These are phyloP conservation scores for Primulina tabacum DNA, from an alignment of 257 asterid genomes.

Conservation along the genomic window DNA sequence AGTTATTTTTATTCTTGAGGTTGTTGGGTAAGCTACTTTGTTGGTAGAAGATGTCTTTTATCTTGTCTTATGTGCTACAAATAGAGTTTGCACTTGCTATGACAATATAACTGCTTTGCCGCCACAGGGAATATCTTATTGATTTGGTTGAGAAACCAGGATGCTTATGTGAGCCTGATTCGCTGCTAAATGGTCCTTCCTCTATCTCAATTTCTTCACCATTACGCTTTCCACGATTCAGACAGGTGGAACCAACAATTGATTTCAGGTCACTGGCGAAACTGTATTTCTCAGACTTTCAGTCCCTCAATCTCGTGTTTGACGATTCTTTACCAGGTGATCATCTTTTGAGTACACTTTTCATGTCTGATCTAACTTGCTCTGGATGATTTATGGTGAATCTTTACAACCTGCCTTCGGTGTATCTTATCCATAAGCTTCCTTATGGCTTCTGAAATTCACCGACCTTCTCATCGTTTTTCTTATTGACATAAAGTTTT, in stretches of 20 bases:
- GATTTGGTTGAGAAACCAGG: slow-evolving; percentile 93
- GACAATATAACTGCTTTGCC: slow-evolving; percentile 23
- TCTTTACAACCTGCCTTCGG: slow-evolving; percentile 1
- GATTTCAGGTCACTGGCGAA: slow-evolving; percentile 85
- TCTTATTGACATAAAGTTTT: background rate
- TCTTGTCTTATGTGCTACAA: background rate
- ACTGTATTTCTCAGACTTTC: slow-evolving; percentile 73
- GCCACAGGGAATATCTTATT: slow-evolving; percentile 83
- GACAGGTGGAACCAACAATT: slow-evolving; percentile 63
- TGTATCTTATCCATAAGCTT: slow-evolving; percentile 7
- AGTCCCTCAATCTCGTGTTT: slow-evolving; percentile 74
- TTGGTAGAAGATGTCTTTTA: slow-evolving; percentile 20
- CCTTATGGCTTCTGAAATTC: background rate
- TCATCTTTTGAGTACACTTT: slow-evolving; percentile 11
- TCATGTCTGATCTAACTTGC: slow-evolving; percentile 15
- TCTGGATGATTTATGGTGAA: slow-evolving; percentile 15
- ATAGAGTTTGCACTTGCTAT: slow-evolving; percentile 2
- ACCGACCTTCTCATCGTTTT: background rate
- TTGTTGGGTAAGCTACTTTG: slow-evolving; percentile 11
- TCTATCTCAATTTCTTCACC: slow-evolving; percentile 92
- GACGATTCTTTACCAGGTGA: slow-evolving; percentile 73
- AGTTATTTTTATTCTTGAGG: slow-evolving; percentile 19
- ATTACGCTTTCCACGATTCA: slow-evolving; percentile 73
- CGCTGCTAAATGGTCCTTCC: slow-evolving; percentile 88
- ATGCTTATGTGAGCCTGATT: slow-evolving; percentile 75